Evolutionary conservation across 768 basidiomycete genomes (phyloP).

Genomic region (Termitomyces titanicus): DNA sequence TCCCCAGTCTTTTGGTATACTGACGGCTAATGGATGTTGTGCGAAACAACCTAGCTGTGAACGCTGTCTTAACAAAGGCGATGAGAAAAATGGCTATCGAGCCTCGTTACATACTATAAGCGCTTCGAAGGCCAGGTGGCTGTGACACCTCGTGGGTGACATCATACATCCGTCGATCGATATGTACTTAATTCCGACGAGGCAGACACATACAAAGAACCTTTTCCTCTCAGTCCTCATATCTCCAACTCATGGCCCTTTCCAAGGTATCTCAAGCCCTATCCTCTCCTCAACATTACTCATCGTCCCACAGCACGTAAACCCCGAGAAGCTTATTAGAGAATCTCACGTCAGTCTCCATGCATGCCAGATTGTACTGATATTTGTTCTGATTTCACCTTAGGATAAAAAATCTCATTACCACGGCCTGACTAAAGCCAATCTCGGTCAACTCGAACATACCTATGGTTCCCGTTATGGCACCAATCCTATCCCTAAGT

Average conservation of each 20-base stretch:
- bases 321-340: constrained; percentile 62
- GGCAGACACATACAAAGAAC: too few species aligned
- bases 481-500: constrained; percentile 65
- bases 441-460: constrained; percentile 31
- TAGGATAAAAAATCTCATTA: constrained; percentile 46
- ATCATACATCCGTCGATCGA: too few species aligned
- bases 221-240: background rate
- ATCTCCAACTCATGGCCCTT: constrained; percentile 45
- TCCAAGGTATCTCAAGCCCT: constrained; percentile 40
- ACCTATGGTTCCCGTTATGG: constrained; percentile 63
- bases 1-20: too few species aligned
- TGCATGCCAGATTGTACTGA: too few species aligned
- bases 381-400: background rate
- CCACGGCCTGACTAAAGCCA: constrained; percentile 29
- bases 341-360: constrained; percentile 42
- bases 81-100: too few species aligned
- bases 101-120: too few species aligned
- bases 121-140: too few species aligned
- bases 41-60: too few species aligned
- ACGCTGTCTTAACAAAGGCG: too few species aligned
- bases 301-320: constrained; percentile 48
- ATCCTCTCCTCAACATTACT: background rate
- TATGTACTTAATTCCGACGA: too few species aligned
- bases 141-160: too few species aligned
- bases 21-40: too few species aligned